Evolutionary conservation across 2,329 filamentous ascomycete genomes (phyloP).

Genomic region (Penicillium sp.): DNA sequence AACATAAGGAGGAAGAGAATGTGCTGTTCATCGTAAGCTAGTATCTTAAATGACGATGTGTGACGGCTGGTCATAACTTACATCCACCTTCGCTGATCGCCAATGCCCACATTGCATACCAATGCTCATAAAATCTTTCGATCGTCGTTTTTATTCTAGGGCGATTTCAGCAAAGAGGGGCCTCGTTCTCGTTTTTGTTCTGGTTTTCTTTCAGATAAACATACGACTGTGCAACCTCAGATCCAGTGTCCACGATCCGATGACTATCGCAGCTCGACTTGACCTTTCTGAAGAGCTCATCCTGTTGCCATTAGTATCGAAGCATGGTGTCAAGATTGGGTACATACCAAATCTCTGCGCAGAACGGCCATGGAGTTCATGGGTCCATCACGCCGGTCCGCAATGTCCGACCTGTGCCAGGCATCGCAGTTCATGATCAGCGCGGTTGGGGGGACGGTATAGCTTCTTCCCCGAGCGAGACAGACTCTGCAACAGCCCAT

Average conservation of each 20-base stretch:
- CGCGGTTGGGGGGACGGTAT: slow-evolving; percentile 64
- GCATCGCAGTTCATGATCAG: slow-evolving; percentile 65
- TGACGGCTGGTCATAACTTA: slow-evolving; percentile 28
- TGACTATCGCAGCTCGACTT: slow-evolving; percentile 40
- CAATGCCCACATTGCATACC: slow-evolving; percentile 62
- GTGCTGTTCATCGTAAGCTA: slow-evolving; percentile 18
- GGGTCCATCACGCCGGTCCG: slow-evolving; percentile 67
- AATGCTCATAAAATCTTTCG: slow-evolving; percentile 63
- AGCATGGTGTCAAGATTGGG: background rate
- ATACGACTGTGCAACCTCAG: slow-evolving; percentile 35
- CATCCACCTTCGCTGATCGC: slow-evolving; percentile 55
- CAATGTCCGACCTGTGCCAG: slow-evolving; percentile 64
- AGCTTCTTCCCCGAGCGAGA: slow-evolving; percentile 65
- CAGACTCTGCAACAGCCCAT: slow-evolving; percentile 52
- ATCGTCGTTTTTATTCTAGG: slow-evolving; percentile 57
- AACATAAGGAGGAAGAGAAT: slow-evolving; percentile 64
- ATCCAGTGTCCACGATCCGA: slow-evolving; percentile 31
- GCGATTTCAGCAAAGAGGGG: slow-evolving; percentile 8
- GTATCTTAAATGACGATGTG: background rate
- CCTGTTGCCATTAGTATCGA: slow-evolving; percentile 21
- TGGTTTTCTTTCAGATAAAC: too few relatives aligned
- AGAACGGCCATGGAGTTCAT: slow-evolving; percentile 69
- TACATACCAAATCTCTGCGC: slow-evolving; percentile 60
- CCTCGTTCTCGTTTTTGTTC: background rate
- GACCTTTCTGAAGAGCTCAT: slow-evolving; percentile 33